phyloP scores from a whole-genome alignment of 495 filamentous ascomycete genomes.

The Hypoxylon perforatum region DNA sequence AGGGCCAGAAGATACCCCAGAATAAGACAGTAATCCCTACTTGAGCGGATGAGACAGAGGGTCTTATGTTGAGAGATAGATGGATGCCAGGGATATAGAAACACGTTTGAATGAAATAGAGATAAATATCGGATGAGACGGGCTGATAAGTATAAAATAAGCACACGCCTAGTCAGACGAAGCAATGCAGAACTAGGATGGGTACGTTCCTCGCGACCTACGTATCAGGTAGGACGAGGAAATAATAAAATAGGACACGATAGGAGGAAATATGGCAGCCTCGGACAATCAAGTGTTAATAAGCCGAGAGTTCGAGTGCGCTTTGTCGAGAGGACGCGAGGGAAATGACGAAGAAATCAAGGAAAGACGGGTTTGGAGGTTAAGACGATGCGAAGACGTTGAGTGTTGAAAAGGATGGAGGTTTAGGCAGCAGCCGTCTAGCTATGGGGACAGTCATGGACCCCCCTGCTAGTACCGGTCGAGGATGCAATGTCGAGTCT shows the following conservation, averaged over 20 bases:
- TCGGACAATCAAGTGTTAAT: slow-evolving; percentile 20
- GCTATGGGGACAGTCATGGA: slow-evolving; percentile 37
- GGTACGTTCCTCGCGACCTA: slow-evolving; percentile 27
- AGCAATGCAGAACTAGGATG: slow-evolving; percentile 5
- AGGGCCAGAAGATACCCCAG: slow-evolving; percentile 14
- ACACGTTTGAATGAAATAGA: slow-evolving; percentile 11
- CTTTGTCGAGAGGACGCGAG: slow-evolving; percentile 29
- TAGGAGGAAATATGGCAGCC: slow-evolving; percentile 34
- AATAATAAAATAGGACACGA: slow-evolving; percentile 13
- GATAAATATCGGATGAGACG: slow-evolving; percentile 13
- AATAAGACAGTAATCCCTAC: slow-evolving; percentile 31
- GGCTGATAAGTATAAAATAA: slow-evolving; percentile 8
- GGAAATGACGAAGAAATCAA: slow-evolving; percentile 21
- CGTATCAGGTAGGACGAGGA: slow-evolving; percentile 30
- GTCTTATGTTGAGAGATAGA: slow-evolving; percentile 12
- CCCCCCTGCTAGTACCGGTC: slow-evolving; percentile 26
- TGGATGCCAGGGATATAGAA: slow-evolving; percentile 12
- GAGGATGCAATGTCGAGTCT: slow-evolving; percentile 19
- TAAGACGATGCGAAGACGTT: slow-evolving; percentile 35
- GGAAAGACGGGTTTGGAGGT: slow-evolving; percentile 31
- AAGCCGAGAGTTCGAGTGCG: slow-evolving; percentile 9
- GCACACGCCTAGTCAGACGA: slow-evolving; percentile 8
- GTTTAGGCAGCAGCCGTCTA: slow-evolving; percentile 50
- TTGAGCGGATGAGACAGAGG: slow-evolving; percentile 11
- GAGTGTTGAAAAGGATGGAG: slow-evolving; percentile 40